Evolutionary conservation across 2,329 filamentous ascomycete genomes (phyloP), one percentile per base, ranked within the genome.

Genomic region (Ophiostoma populinum): DNA sequence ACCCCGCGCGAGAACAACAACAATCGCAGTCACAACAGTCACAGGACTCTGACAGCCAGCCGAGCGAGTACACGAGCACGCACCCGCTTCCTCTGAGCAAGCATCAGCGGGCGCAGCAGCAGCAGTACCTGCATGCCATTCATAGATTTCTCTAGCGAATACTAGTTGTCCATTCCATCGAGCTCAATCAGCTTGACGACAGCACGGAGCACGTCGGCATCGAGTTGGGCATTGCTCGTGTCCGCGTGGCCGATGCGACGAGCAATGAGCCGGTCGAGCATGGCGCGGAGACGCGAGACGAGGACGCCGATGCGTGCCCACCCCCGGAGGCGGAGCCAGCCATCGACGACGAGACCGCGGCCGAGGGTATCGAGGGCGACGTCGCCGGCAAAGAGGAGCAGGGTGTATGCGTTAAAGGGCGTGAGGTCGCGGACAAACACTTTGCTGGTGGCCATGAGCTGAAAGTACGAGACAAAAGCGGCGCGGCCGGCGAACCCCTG

Each of bases 241-340:
- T 25, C 28, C 17, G 21, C 33, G 9, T 34, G 74, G 51, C 86
- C 81, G 32, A 94, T 73, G 55, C 85, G 85, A 44, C 68, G 64
- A 38, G 79, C 79, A 48, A 98, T 69, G 41, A 92, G 64, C 44
- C 77, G 72, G 58, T 98, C 90, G 36, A 98, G 65, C 75, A 95
- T 80, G 38, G 75, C 74, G 42, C 90, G 67, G 45, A 98, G 56
- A 42, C 87, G 65, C 30, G 78, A 80, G 3, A 93, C 78, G 45
- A 98, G 55, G 10, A 95, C 87, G 20, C 87, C 90, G 43, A 98
- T 90, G 31, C 90, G 70, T 1, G 90, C 87, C 90, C 90, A 98
- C 1, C 90, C 90, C 17, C 83, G 68, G 21, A 98, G 59, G 24
- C 65, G 55, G 36, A 95, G 61, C 90, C 87, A 95, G 34, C 82